Evolutionary conservation across 352 stramenopile species (phyloP).

Genomic region (Globisporangium cederbergense): DNA sequence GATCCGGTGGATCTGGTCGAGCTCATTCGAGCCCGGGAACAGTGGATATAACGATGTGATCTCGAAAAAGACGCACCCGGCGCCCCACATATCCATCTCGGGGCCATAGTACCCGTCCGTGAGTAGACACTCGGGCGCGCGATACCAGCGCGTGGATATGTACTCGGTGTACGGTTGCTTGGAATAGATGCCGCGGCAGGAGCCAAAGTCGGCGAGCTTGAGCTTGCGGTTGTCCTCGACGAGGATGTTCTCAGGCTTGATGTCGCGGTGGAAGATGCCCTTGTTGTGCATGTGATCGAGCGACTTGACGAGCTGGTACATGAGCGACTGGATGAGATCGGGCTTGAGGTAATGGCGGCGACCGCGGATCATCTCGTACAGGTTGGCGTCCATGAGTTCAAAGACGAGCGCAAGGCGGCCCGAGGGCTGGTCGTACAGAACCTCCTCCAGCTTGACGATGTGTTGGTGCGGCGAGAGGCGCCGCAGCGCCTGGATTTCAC

Average conservation of each 20-base stretch:
- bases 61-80: constrained; percentile 96
- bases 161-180: constrained; percentile 97
- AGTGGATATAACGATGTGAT: constrained; percentile 93
- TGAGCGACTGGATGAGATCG: constrained; percentile 75
- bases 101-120: constrained; percentile 95
- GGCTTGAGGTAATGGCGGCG: constrained; percentile 86
- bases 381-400: constrained; percentile 95
- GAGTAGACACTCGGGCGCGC: constrained; percentile 92
- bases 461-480: constrained; percentile 92
- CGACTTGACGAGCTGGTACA: constrained; percentile 94
- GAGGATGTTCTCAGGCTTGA: constrained; percentile 96
- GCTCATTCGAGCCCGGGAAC: constrained; percentile 93
- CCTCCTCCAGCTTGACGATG: constrained; percentile 95
- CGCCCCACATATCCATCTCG: constrained; percentile 96
- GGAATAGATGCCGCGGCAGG: constrained; percentile 92
- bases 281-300: constrained; percentile 97
- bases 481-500: constrained; percentile 94
- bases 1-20: constrained; percentile 94
- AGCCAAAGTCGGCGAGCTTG: constrained; percentile 94
- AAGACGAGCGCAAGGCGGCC: constrained; percentile 95
- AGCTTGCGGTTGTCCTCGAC: constrained; percentile 87
- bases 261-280: constrained; percentile 96
- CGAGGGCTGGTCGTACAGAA: constrained; percentile 91
- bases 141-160: constrained; percentile 96
- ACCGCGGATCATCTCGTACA: constrained; percentile 95